Conservation (phyloP, 345 rosid species). For the Boechera retrofracta region DNA sequence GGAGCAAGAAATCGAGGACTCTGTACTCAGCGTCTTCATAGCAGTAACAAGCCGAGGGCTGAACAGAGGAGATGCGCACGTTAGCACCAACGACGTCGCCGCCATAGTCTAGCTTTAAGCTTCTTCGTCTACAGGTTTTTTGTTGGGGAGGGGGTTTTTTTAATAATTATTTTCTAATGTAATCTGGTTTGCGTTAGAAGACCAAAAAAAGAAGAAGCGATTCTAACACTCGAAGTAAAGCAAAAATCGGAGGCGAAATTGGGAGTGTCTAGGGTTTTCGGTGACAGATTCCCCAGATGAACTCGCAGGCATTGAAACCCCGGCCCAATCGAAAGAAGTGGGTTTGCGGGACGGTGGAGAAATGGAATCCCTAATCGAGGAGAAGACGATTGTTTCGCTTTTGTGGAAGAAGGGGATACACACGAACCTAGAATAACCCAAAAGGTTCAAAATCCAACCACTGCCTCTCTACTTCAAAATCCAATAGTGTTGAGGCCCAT, state of each 20-base stretch:
- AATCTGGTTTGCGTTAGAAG: too few relatives aligned
- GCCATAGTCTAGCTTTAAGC: too few relatives aligned
- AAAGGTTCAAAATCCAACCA: conserved; percentile 5
- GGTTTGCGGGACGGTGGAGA: conserved; percentile 33
- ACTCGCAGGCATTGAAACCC: conserved; percentile 74
- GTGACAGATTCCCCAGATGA: conserved; percentile 46
- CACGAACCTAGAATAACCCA: conserved; percentile 1
- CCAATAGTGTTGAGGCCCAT: background rate
- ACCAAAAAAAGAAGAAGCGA: background rate
- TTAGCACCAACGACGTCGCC: too few relatives aligned
- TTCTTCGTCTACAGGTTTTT: too few relatives aligned
- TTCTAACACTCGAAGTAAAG: conserved; percentile 35
- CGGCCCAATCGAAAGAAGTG: conserved; percentile 21
- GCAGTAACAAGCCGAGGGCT: too few relatives aligned
- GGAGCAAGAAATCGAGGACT: too few relatives aligned
- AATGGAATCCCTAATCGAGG: conserved; percentile 37
- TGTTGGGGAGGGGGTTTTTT: too few relatives aligned
- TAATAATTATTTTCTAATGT: too few relatives aligned
- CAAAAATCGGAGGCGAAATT: conserved; percentile 50
- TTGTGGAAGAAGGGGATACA: conserved; percentile 37
- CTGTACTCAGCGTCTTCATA: too few relatives aligned
- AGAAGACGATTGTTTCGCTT: conserved; percentile 23
- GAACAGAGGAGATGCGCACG: too few relatives aligned
- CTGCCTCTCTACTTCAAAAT: background rate
- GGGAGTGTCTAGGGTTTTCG: conserved; percentile 57